Base-by-base conservation (phyloP, 202 grass and related monocot genomes). In the Zoysia matrella region DNA sequence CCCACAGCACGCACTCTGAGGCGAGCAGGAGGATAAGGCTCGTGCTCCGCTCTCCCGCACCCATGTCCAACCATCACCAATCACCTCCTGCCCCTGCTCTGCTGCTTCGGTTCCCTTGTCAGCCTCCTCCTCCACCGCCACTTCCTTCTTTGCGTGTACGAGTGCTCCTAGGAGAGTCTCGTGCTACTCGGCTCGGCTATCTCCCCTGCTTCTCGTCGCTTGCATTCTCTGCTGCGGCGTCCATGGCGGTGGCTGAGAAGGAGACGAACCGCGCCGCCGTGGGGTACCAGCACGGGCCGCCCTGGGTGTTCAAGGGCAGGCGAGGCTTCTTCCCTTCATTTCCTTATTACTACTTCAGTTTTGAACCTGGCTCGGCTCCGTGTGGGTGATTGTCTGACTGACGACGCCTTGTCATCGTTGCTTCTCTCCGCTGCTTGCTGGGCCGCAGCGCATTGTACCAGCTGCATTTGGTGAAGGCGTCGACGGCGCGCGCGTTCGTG, bases 231-330 rank as follows among this genome's bases (percentile, higher is more conserved):
- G 51, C 5, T 47, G 76, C 15, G 56, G 56, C 63, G 54, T 74
- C 73, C 74, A 97, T 92, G 94, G 89, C 73, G 68, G 43, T 47
- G 18, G 3, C 46, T 47, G 66, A 85, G 47, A 56, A 58, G 69
- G 82, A 54, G 54, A 44, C 3, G 58, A 12, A 45, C 8, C 55
- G 82, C 47, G 79, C 82, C 47, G 79, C 82, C 22, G 22, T 22
- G 11, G 87, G 85, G 47, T 98, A 98, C 77, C 22, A 49, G 55
- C 65, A 72, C 36, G 95, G 95, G 7, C 90, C 90, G 48, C 95
- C 95, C 2, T 98, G 95, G 95, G 86, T 95, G 66, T 98, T 98
- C 84, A 93, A 56, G 60, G 95, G 95, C 85, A 95, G 95, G 95
- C 72, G 88, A 90, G 86, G 48, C 56, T 11, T 7, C 22, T n/a